These are phyloP conservation scores for Talaromyces funiculosus DNA, from an alignment of 2,329 filamentous ascomycete species.

Conservation along the genomic window DNA sequence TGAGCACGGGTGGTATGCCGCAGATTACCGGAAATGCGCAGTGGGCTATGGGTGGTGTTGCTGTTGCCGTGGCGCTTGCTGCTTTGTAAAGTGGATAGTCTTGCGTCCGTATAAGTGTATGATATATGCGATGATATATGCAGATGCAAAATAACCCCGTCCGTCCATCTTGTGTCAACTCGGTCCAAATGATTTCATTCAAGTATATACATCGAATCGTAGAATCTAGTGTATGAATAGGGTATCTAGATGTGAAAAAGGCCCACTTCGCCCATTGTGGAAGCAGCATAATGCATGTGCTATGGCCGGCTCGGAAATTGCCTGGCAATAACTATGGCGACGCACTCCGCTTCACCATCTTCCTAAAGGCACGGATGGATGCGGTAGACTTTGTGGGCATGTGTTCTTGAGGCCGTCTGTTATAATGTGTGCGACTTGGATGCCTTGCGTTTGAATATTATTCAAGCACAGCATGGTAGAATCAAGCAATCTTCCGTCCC, in stretches of 20 bases:
- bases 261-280: too few species aligned
- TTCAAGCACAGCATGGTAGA: neutral
- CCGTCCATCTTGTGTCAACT: too few species aligned
- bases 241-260: neutral
- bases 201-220: neutral
- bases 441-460: neutral
- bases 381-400: neutral
- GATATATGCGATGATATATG: neutral
- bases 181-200: neutral
- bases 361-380: neutral
- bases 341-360: neutral
- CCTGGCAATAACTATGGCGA: neutral
- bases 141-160: too few species aligned
- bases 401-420: neutral
- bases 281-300: too few species aligned
- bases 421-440: neutral
- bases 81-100: conserved; percentile 7
- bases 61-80: conserved; percentile 12
- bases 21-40: conserved; percentile 13
- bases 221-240: neutral
- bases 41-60: conserved; percentile 15
- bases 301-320: too few species aligned
- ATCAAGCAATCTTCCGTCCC: conserved; percentile 74
- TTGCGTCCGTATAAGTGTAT: neutral
- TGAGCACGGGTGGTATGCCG: conserved; percentile 13